Evolutionary conservation across 495 filamentous ascomycete genomes (phyloP).

Genomic region (Trichoderma parareesei): DNA sequence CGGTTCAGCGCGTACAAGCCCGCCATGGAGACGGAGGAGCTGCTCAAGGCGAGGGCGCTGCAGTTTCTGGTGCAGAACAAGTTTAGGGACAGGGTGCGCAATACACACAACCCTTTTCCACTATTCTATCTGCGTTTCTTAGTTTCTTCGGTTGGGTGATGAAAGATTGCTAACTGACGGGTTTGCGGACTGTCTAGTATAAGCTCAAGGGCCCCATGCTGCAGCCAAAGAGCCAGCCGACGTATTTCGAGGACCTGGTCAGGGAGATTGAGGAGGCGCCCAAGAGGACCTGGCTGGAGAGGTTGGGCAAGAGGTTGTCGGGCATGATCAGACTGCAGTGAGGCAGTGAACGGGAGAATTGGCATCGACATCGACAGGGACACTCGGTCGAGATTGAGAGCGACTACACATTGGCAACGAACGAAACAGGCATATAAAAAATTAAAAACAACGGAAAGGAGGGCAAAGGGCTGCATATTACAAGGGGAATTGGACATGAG

Average conservation of each 20-base stretch:
- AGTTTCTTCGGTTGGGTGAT: background rate
- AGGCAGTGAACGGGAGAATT: background rate
- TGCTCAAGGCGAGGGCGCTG: conserved; percentile 61
- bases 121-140: too few relatives aligned
- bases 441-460: background rate
- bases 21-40: conserved; percentile 26
- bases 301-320: conserved; percentile 48
- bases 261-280: conserved; percentile 67
- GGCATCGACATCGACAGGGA: too few relatives aligned
- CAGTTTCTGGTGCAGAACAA: conserved; percentile 67
- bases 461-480: background rate
- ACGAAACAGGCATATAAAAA: background rate
- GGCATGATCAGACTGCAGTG: conserved; percentile 54
- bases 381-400: too few relatives aligned
- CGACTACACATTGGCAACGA: background rate
- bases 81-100: conserved; percentile 51
- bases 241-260: conserved; percentile 65
- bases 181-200: conserved; percentile 39
- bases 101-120: background rate
- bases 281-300: conserved; percentile 47
- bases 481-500: background rate
- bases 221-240: conserved; percentile 64
- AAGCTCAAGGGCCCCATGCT: conserved; percentile 53
- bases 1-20: conserved; percentile 39
- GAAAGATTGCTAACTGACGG: background rate